Base-by-base conservation (phyloP, 257 asterid genomes). In the Oldenlandia corymbosa region DNA sequence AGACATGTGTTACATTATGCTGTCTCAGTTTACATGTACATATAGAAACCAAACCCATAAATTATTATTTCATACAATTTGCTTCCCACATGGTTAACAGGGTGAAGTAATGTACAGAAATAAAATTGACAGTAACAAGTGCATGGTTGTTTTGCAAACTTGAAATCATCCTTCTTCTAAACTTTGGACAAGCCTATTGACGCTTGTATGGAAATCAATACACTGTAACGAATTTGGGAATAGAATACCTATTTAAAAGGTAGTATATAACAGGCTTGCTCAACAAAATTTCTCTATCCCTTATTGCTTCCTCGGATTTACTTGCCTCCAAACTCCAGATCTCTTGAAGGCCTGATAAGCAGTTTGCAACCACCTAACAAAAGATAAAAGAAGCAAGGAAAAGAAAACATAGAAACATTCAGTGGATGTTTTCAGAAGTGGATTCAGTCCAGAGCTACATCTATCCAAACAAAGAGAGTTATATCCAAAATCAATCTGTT, bases 301-400 rank as follows among this genome's bases (percentile, higher is more conserved):
- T 81, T 36, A 90, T 79, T 31, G 93, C 91, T 72, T 93, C 97
- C 77, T 85, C 97, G 10, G 97, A 90, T 69, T 81, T 81, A 68
- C 83, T 79, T 80, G 96, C 95, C 80, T 93, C 97, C 75, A 84
- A 81, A 73, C 85, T 82, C 99, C 99, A 93, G 53, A 93, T 90
- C 84, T 87, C 96, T 80, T 93, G 97, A 64, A 93, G 81, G 64
- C 96, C 77, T 57, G 84, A 81, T 68, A 93, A 81, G 80, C 94
- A 93, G 81, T 90, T 87, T 21, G 95, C 94, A 58, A 93, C 96
- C 66, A 93, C 99, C 97, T 93, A 69, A 62, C 56, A 56, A 59
- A 58, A 50, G 43, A 56, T 76, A 75, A 11, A 54, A 48, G 46
- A 51, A 47, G 64, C 65, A 64, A 48, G 2, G 47, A 53, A 30